Percentiles rank a stretch among this genome's conserved stretches.
Conservation (phyloP, 768 basidiomycete genomes). For the Pleurotus pulmonarius region DNA sequence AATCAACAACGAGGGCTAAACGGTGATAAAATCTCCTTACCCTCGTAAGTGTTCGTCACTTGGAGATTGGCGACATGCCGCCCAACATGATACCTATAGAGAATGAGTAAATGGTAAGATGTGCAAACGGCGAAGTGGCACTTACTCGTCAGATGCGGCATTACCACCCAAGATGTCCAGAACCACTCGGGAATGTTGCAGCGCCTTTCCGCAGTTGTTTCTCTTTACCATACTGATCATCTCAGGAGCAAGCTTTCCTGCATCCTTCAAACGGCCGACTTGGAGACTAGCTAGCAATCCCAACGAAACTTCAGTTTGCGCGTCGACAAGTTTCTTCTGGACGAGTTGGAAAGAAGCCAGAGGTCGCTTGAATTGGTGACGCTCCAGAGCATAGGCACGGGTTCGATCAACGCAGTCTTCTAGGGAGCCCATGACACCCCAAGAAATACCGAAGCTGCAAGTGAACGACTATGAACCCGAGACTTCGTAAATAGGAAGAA, state of each 20-base stretch:
- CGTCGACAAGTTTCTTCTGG: conserved; percentile 95
- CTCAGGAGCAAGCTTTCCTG: conserved; percentile 69
- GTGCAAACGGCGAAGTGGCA: conserved; percentile 13
- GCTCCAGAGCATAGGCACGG: conserved; percentile 81
- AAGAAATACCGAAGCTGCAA: conserved; percentile 77
- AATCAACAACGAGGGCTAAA: not conserved
- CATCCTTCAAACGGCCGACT: conserved; percentile 85
- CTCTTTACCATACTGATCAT: conserved; percentile 95
- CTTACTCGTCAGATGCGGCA: conserved; percentile 88
- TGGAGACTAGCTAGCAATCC: conserved; percentile 75
- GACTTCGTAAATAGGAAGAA: conserved; percentile 2
- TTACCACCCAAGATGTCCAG: conserved; percentile 95
- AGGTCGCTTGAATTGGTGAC: conserved; percentile 86
- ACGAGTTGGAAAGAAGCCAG: conserved; percentile 96
- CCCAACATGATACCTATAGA: conserved; percentile 81
- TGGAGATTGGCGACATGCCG: conserved; percentile 93
- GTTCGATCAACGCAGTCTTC: conserved; percentile 85
- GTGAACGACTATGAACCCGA: not conserved
- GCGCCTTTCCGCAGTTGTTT: conserved; percentile 93
- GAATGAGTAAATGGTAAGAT: not conserved
- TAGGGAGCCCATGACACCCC: conserved; percentile 94
- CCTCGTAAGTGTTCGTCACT: conserved; percentile 96
- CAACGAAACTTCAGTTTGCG: conserved; percentile 80
- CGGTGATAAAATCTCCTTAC: conserved; percentile 29
- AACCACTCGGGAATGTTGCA: conserved; percentile 75